Percentiles rank a stretch among this genome's conserved stretches.
These are phyloP conservation scores for Megacollybia platyphylla DNA, from an alignment of 1,284 basidiomycete genomes.

Conservation along the genomic window DNA sequence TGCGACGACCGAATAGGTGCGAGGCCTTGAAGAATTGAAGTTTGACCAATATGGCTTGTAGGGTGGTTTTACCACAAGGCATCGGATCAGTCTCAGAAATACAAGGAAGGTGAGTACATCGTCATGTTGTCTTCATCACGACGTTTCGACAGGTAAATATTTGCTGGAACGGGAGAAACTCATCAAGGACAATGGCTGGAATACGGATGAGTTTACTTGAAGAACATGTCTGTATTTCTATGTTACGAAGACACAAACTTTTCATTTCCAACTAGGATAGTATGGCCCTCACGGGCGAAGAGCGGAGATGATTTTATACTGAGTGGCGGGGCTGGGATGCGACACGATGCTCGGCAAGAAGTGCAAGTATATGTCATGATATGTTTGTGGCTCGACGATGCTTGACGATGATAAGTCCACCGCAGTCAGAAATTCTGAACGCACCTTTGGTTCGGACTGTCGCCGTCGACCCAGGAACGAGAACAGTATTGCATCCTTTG, in stretches of 20 bases:
- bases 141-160: slow-evolving; percentile 52
- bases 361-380: slow-evolving; percentile 43
- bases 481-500: slow-evolving; percentile 46
- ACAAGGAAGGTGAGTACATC: slow-evolving; percentile 65
- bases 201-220: slow-evolving; percentile 25
- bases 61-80: slow-evolving; percentile 80
- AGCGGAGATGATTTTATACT: slow-evolving; percentile 31
- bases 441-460: slow-evolving; percentile 52
- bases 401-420: slow-evolving; percentile 16
- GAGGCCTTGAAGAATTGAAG: too few relatives aligned
- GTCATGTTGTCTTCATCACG: not conserved
- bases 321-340: slow-evolving; percentile 50
- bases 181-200: slow-evolving; percentile 74
- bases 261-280: slow-evolving; percentile 49
- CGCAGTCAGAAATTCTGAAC: slow-evolving; percentile 11
- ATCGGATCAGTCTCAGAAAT: slow-evolving; percentile 68
- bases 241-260: slow-evolving; percentile 12
- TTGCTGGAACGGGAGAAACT: slow-evolving; percentile 73
- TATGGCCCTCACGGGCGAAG: slow-evolving; percentile 48
- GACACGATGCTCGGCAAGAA: slow-evolving; percentile 35
- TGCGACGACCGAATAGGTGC: slow-evolving; percentile 58
- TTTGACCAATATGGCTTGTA: too few relatives aligned
- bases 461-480: slow-evolving; percentile 57
- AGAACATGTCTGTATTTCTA: not conserved
- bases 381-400: slow-evolving; percentile 36